phyloP scores from a whole-genome alignment of 371 early-diverging fungal species.

The Mortierella sp. region DNA sequence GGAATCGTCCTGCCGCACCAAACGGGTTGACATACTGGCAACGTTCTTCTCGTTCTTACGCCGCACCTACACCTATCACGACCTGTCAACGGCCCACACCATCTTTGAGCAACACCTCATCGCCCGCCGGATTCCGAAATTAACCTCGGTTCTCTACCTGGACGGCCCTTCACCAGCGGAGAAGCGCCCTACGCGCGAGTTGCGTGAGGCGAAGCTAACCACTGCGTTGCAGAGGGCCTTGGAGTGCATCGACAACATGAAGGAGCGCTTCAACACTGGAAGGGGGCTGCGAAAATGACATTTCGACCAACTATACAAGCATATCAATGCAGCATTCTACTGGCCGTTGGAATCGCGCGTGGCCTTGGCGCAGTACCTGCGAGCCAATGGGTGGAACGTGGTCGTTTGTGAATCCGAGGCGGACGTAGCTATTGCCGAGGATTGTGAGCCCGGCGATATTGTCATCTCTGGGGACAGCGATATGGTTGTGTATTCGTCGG shows the following conservation, averaged over 20 bases:
- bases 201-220: background rate
- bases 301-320: background rate
- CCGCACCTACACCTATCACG: background rate
- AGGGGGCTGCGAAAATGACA: background rate
- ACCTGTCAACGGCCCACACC: background rate
- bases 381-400: background rate
- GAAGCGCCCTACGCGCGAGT: background rate
- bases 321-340: conserved; percentile 11
- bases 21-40: conserved; percentile 3
- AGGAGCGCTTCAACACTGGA: background rate
- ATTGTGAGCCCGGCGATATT: too few relatives aligned
- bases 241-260: background rate
- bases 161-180: conserved; percentile 5
- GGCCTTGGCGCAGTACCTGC: background rate
- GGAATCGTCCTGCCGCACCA: background rate
- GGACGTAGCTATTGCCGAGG: too few relatives aligned
- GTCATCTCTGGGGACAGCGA: too few relatives aligned
- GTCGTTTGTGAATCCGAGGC: too few relatives aligned
- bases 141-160: conserved; percentile 13
- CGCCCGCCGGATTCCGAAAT: background rate
- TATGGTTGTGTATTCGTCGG: too few relatives aligned
- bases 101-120: background rate
- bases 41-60: background rate
- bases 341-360: conserved; percentile 1
- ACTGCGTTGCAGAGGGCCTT: background rate